phyloP scores from a whole-genome alignment of 108 stramenopile species.

The Pseudonitzschia pungens region DNA sequence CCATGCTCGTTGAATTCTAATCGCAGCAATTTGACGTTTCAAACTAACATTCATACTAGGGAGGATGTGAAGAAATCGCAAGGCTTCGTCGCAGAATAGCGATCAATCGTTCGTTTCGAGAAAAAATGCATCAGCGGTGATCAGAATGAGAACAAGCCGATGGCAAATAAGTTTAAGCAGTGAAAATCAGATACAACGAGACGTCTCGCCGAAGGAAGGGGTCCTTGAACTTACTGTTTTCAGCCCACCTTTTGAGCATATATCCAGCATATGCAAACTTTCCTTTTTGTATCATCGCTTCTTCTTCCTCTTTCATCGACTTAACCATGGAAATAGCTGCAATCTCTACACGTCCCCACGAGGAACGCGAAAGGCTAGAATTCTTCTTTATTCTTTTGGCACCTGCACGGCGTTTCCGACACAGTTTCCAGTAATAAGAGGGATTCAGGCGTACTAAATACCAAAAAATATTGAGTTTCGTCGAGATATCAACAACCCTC shows the following conservation, averaged over 20 bases:
- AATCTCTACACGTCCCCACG: constrained; percentile 41
- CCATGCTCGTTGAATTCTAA: constrained; percentile 46
- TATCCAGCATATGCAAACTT: neutral
- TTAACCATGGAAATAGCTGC: constrained; percentile 26
- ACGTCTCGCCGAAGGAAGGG: neutral
- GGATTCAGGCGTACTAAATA: constrained; percentile 35
- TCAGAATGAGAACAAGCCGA: neutral
- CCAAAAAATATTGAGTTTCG: constrained; percentile 31
- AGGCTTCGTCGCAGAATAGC: constrained; percentile 6
- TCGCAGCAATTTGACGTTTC: constrained; percentile 42
- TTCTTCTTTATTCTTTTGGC: constrained; percentile 5
- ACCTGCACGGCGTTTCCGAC: constrained; percentile 14
- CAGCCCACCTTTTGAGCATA: neutral
- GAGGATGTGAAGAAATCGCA: constrained; percentile 33
- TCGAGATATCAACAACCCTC: constrained; percentile 37
- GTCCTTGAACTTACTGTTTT: neutral
- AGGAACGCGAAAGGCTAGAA: neutral
- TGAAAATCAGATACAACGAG: neutral
- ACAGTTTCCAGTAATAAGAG: constrained; percentile 20
- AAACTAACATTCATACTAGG: constrained; percentile 31
- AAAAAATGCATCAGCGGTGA: neutral
- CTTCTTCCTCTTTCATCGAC: constrained; percentile 18
- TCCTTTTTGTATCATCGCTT: constrained; percentile 17
- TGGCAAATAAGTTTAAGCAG: neutral
- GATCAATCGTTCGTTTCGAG: constrained; percentile 2